A percentile compares a stretch with the other conserved stretches of the same genome.
Evolutionary conservation across 768 basidiomycete species (phyloP).

Genomic region (Russula sp.): DNA sequence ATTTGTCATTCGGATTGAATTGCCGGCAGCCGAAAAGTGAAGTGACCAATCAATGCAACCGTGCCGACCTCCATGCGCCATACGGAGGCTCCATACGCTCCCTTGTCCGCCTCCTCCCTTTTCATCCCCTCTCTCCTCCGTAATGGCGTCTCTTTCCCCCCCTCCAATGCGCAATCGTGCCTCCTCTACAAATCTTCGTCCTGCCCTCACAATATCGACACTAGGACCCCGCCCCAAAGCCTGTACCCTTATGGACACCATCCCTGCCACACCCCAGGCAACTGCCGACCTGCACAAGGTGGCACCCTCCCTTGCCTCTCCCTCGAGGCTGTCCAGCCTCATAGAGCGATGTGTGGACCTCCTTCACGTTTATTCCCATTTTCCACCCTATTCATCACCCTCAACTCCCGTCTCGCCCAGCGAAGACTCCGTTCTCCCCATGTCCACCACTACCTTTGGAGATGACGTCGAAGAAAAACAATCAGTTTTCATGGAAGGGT

Average conservation of each 20-base stretch:
- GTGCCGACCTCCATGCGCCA: neutral
- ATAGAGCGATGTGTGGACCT: conserved; percentile 21
- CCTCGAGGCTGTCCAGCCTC: conserved; percentile 29
- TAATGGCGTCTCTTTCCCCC: conserved; percentile 37
- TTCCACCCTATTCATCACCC: conserved; percentile 19
- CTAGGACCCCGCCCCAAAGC: conserved; percentile 46
- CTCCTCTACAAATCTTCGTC: conserved; percentile 56
- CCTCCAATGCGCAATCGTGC: conserved; percentile 54
- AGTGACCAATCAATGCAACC: conserved; percentile 1
- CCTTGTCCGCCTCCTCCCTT: neutral
- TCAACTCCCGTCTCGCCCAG: conserved; percentile 46
- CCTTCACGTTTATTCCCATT: conserved; percentile 20
- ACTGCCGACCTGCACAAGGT: conserved; percentile 27
- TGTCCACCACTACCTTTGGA: conserved; percentile 10
- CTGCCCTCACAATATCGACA: conserved; percentile 49
- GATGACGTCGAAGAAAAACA: conserved; percentile 23
- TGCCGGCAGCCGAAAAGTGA: neutral
- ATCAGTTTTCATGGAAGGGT: neutral
- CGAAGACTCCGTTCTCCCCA: conserved; percentile 29
- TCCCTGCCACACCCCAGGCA: conserved; percentile 32
- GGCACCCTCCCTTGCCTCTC: conserved; percentile 21
- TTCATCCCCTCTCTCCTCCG: neutral
- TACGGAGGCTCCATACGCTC: neutral
- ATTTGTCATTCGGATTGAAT: neutral
- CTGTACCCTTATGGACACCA: conserved; percentile 34